Evolutionary conservation across 345 rosid species (phyloP), one percentile per base, ranked within the genome.

Genomic region (Sisymbrium irio): DNA sequence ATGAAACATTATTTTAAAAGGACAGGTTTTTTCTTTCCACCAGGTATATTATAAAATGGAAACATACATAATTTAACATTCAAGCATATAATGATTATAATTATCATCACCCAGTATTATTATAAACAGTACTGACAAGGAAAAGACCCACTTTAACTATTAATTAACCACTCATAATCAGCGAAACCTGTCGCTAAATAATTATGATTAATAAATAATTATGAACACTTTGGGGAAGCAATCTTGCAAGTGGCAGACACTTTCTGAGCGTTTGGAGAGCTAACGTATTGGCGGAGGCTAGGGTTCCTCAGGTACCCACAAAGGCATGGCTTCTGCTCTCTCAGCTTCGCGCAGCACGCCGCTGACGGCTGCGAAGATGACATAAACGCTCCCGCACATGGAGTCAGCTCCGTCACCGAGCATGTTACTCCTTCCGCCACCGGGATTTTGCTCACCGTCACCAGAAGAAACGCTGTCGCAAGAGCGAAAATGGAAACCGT

Each of bases 271-370:
- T 81, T 86, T 20, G 93, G 86, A 14, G 86, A 78, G 80, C 57
- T 75, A n/a, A 83, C 69, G 63, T 19, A 89, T 41, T 53, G 77
- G 41, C 54, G 77, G 25, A 87, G 66, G 33, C 2, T 58, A 1
- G 97, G 97, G 70, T 85, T 30, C 55, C 49, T 82, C 7, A 84
- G 6, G 79, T 91, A 89, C 9, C 83, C 83, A 42, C 96, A 91
- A 25, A 91, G 73, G 78, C 97, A 91, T 7, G 96, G 85, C 71
- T 28, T 69, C 82, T 91, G 96, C 81, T 87, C 82, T 77, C 62
- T 83, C 79, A 86, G 45, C 81, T 77, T 91, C 60, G 30, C 6
- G 80, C 96, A 92, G 82, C 97, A 87, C 14, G 14, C 0, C 3
- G 1, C 5, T 0, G 93, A 76, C 3, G 97, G 96, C 10, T 67